Percentiles rank a stretch among this genome's conserved stretches.
phyloP scores from a whole-genome alignment of 805 yeast genomes.

The Monosporozyma aquatica region DNA sequence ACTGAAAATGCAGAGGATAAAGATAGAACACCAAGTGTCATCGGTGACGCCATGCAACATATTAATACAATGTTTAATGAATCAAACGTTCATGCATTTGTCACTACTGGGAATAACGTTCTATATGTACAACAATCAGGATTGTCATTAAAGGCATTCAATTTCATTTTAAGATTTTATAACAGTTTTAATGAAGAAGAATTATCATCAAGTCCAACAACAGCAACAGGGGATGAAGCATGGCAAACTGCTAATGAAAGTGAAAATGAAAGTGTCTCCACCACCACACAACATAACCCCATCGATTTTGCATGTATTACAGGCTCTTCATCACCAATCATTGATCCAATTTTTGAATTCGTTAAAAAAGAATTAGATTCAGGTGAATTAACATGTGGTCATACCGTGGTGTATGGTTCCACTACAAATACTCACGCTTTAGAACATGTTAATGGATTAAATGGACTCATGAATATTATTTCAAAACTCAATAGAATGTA shows the following conservation, averaged over 20 bases:
- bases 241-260: constrained; percentile 1
- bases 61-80: constrained; percentile 65
- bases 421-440: constrained; percentile 47
- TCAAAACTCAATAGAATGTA: constrained; percentile 5
- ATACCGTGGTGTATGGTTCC: constrained; percentile 53
- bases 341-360: constrained; percentile 55
- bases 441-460: constrained; percentile 57
- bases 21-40: constrained; percentile 53
- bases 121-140: constrained; percentile 64
- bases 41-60: constrained; percentile 81
- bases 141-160: constrained; percentile 46
- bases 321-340: constrained; percentile 58
- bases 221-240: background rate
- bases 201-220: background rate
- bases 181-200: constrained; percentile 19
- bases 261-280: background rate
- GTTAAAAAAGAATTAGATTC: constrained; percentile 35
- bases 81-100: constrained; percentile 65
- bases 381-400: constrained; percentile 31
- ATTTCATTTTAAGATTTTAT: constrained; percentile 39
- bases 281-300: constrained; percentile 14
- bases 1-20: constrained; percentile 57
- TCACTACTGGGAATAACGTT: constrained; percentile 43
- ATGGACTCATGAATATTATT: constrained; percentile 52
- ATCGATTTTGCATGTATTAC: constrained; percentile 44